phyloP scores from a whole-genome alignment of 73 alveolate species.

The Tetrahymena malaccensis region DNA sequence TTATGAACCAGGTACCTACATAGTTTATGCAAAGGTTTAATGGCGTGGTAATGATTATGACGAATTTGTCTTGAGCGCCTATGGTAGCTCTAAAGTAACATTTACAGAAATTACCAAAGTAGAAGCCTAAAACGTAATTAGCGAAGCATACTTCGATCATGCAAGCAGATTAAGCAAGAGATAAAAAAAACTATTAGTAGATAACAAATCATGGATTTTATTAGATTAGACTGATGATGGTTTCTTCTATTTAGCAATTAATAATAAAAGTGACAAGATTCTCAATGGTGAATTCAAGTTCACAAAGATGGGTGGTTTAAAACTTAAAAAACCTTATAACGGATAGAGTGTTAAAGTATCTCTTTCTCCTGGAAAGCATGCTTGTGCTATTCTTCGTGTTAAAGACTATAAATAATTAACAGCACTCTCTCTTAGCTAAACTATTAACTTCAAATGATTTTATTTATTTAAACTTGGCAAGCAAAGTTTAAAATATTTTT shows the following conservation, averaged over 20 bases:
- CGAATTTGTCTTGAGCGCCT: background rate
- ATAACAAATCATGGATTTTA: background rate
- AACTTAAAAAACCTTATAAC: background rate
- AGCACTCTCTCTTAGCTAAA: background rate
- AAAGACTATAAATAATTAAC: background rate
- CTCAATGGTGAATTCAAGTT: background rate
- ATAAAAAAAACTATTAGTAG: background rate
- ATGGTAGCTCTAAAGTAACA: background rate
- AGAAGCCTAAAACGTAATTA: background rate
- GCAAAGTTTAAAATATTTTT: background rate
- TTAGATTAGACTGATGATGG: background rate
- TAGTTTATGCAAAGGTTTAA: background rate
- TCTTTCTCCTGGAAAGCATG: background rate
- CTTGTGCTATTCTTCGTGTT: background rate
- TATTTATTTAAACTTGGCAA: background rate
- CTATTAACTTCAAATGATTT: background rate
- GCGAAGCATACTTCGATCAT: background rate
- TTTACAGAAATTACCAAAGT: background rate
- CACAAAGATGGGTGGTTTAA: background rate
- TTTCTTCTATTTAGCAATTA: background rate
- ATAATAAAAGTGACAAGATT: background rate
- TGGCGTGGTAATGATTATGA: background rate
- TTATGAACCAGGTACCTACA: background rate
- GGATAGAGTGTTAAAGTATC: background rate
- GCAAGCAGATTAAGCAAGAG: background rate